Percentiles rank a stretch among this genome's conserved stretches.
phyloP scores from a whole-genome alignment of 108 stramenopile species.

The Nitzschia palea region DNA sequence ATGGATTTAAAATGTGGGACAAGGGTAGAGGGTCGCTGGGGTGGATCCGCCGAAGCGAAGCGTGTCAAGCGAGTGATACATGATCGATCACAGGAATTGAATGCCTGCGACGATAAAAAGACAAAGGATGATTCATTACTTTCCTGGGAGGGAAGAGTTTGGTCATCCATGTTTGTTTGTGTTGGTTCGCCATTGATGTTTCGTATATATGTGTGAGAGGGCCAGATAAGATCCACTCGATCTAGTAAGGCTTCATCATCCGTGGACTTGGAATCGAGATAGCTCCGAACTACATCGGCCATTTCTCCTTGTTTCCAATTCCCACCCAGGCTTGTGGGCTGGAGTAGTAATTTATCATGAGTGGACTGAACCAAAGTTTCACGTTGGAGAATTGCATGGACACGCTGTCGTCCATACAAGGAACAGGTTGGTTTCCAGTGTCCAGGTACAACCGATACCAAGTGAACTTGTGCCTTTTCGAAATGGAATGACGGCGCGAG shows the following conservation, averaged over 20 bases:
- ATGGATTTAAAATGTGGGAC: constrained; percentile 76
- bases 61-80: constrained; percentile 61
- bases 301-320: constrained; percentile 57
- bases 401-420: constrained; percentile 69
- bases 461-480: constrained; percentile 63
- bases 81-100: constrained; percentile 55
- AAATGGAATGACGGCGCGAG: constrained; percentile 43
- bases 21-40: background rate
- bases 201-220: constrained; percentile 47
- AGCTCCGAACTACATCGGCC: constrained; percentile 48
- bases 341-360: constrained; percentile 59
- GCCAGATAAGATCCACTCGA: constrained; percentile 75
- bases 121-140: constrained; percentile 25
- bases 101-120: constrained; percentile 65
- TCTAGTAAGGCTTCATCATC: constrained; percentile 31
- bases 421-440: constrained; percentile 27
- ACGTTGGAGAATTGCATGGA: constrained; percentile 56
- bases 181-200: background rate
- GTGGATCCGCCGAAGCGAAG: constrained; percentile 44
- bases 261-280: constrained; percentile 33
- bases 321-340: constrained; percentile 74
- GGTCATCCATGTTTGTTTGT: background rate
- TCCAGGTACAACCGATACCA: constrained; percentile 74
- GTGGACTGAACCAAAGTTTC: constrained; percentile 5
- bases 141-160: background rate